A percentile compares a stretch with the other conserved stretches of the same genome.
Evolutionary conservation across 192 early-diverging fungal genomes (phyloP).

Genomic region (Coemansia sp.): DNA sequence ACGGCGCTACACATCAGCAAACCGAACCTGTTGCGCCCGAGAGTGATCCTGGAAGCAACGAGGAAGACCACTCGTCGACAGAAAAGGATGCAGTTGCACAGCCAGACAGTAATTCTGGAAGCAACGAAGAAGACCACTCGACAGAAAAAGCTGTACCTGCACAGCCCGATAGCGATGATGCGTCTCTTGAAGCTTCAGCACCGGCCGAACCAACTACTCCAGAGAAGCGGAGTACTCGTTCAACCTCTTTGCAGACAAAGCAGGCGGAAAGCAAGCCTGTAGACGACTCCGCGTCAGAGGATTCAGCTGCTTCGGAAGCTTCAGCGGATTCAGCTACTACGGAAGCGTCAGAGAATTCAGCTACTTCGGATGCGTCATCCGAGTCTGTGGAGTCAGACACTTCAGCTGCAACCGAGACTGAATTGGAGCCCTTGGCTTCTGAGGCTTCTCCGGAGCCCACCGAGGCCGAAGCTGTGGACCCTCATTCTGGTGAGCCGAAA

Average conservation of each 20-base stretch:
- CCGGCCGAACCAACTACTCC: background rate
- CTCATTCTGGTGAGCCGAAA: background rate
- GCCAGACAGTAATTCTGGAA: background rate
- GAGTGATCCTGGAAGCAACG: background rate
- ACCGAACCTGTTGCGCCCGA: background rate
- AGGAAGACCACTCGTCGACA: background rate
- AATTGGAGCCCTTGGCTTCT: background rate
- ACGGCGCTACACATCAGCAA: background rate
- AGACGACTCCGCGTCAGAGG: background rate
- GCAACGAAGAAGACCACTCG: background rate
- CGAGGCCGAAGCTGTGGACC: background rate
- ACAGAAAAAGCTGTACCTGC: no score
- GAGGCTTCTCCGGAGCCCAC: background rate
- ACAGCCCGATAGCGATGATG: background rate
- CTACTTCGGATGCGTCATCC: background rate
- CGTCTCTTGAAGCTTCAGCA: background rate
- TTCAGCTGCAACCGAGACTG: background rate
- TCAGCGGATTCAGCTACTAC: background rate
- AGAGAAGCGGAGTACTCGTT: background rate
- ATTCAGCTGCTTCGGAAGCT: background rate
- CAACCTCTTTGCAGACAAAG: background rate
- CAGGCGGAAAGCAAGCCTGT: background rate
- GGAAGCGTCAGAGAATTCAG: background rate
- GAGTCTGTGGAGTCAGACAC: background rate
- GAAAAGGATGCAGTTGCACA: background rate